Conservation (phyloP, 1,284 basidiomycete genomes). For the Inonotus obliquus region DNA sequence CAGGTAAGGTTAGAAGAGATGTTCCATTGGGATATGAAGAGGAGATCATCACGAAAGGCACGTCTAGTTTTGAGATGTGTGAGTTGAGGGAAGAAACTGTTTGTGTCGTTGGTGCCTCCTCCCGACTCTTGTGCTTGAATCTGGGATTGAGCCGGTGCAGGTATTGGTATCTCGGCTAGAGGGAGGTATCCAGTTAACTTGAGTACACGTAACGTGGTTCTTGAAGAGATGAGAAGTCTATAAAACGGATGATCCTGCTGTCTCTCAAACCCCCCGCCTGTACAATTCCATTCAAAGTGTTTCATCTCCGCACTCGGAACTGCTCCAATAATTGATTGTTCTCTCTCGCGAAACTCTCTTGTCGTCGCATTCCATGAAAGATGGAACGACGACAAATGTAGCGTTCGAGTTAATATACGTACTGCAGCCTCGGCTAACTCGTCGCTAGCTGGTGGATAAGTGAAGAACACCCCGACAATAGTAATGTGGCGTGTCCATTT, state of each 20-base stretch:
- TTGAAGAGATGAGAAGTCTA: neutral
- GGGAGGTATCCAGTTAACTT: conserved; percentile 3
- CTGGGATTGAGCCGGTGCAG: neutral
- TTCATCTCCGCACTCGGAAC: neutral
- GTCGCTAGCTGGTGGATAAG: neutral
- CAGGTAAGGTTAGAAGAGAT: neutral
- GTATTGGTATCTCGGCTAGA: neutral
- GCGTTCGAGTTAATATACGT: neutral
- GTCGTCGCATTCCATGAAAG: neutral
- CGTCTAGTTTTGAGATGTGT: neutral
- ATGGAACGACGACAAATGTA: neutral
- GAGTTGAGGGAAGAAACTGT: neutral
- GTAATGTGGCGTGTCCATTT: conserved; percentile 7
- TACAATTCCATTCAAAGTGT: neutral
- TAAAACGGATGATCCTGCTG: conserved; percentile 1
- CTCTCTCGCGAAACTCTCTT: neutral
- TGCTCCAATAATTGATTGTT: neutral
- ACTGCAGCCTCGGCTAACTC: neutral
- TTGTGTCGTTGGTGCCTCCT: neutral
- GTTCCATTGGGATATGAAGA: conserved; percentile 1
- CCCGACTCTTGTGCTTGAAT: neutral
- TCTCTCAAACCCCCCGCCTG: neutral
- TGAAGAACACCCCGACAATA: neutral
- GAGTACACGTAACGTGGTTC: neutral
- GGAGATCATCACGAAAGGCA: neutral